These are phyloP conservation scores for Corymbia maculata DNA, from an alignment of 345 rosid species.

Conservation along the genomic window DNA sequence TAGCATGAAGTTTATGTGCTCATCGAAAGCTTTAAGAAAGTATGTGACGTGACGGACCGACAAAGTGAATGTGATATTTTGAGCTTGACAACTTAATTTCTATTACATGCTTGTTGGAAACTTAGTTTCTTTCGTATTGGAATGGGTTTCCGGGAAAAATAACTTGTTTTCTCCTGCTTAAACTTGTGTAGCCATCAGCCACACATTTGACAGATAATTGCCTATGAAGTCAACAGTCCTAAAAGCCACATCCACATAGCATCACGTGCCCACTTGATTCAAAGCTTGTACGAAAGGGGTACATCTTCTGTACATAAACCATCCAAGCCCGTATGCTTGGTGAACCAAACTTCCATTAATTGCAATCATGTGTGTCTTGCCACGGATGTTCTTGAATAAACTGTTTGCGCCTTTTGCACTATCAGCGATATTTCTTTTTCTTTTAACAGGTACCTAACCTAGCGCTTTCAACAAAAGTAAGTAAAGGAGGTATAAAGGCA, in stretches of 20 bases:
- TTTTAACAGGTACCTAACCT: too few relatives aligned
- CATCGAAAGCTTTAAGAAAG: not conserved
- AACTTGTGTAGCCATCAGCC: conserved; percentile 50
- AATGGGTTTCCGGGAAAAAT: not conserved
- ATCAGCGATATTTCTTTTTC: too few relatives aligned
- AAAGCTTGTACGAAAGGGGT: not conserved
- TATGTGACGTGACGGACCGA: not conserved
- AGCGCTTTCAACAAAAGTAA: too few relatives aligned
- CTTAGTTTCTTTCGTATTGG: not conserved
- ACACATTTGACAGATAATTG: conserved; percentile 69
- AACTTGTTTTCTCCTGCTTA: not conserved
- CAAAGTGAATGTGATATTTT: not conserved
- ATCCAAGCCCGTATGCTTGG: conserved; percentile 20
- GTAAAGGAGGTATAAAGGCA: too few relatives aligned
- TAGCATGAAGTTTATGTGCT: too few relatives aligned
- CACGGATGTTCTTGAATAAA: too few relatives aligned
- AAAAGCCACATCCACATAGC: not conserved
- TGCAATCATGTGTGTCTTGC: not conserved
- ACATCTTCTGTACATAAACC: not conserved
- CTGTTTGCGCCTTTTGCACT: too few relatives aligned
- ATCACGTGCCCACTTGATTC: not conserved
- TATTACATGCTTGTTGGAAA: not conserved
- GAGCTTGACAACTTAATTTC: too few relatives aligned
- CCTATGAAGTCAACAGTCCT: not conserved
- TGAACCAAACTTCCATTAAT: not conserved